These are phyloP conservation scores for Anthostomella pinea DNA, from an alignment of 2,329 filamentous ascomycete genomes.

Conservation along the genomic window DNA sequence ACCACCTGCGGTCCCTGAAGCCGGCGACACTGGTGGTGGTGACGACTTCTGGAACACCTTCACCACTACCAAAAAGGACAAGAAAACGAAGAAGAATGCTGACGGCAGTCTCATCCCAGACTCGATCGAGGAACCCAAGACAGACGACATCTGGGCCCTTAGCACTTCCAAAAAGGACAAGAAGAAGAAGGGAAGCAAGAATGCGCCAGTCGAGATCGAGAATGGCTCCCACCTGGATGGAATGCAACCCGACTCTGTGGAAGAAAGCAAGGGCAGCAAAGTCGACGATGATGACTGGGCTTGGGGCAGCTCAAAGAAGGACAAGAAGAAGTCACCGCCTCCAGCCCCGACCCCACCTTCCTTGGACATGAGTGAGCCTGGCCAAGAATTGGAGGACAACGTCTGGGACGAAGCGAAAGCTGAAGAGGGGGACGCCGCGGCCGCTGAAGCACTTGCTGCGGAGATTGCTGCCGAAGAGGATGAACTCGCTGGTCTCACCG, in stretches of 20 bases:
- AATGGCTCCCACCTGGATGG: conserved; percentile 45
- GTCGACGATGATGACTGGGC: conserved; percentile 44
- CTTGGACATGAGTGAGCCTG: conserved; percentile 38
- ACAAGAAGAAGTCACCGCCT: conserved; percentile 45
- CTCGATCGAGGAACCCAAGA: conserved; percentile 41
- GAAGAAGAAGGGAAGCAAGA: conserved; percentile 54
- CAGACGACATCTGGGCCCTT: conserved; percentile 38
- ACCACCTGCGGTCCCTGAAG: conserved; percentile 18
- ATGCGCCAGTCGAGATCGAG: conserved; percentile 46
- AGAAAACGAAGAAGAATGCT: conserved; percentile 28
- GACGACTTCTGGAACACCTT: conserved; percentile 23
- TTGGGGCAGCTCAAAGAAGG: conserved; percentile 38
- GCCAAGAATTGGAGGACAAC: conserved; percentile 33
- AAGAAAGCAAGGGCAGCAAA: conserved; percentile 42
- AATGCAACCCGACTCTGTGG: conserved; percentile 44
- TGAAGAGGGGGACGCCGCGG: conserved; percentile 38
- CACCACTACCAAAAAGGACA: conserved; percentile 12
- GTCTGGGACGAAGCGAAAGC: conserved; percentile 27
- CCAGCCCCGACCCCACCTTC: conserved; percentile 47
- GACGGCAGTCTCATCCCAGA: conserved; percentile 38
- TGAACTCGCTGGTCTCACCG: conserved; percentile 31
- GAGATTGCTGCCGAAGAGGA: conserved; percentile 41
- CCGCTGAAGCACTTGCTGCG: conserved; percentile 26
- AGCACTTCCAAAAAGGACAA: conserved; percentile 42
- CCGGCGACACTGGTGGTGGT: conserved; percentile 14